Evolutionary conservation across 1,284 basidiomycete genomes (phyloP).

Genomic region (Cutaneotrichosporon arboriforme): DNA sequence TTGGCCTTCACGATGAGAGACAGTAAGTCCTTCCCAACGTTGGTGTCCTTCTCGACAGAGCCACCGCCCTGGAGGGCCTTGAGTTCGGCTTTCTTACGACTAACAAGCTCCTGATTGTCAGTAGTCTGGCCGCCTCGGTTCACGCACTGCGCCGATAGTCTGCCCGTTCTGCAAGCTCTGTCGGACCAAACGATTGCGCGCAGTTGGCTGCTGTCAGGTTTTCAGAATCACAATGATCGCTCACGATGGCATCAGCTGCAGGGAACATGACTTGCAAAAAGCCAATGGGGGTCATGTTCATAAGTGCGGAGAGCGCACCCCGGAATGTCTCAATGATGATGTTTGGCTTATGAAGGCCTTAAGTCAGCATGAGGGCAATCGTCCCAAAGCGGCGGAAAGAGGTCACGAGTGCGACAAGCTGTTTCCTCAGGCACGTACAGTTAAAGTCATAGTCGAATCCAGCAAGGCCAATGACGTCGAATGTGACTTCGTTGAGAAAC

Average conservation of each 20-base stretch:
- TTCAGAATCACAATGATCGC: conserved; percentile 6
- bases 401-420: too few relatives aligned
- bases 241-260: conserved; percentile 45
- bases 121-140: too few relatives aligned
- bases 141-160: too few relatives aligned
- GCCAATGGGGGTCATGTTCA: conserved; percentile 41
- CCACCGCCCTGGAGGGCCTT: conserved; percentile 35
- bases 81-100: not conserved
- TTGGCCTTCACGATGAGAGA: conserved; percentile 57
- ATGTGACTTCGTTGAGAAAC: conserved; percentile 51
- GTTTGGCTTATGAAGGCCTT: conserved; percentile 20
- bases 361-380: too few relatives aligned
- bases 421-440: conserved; percentile 7
- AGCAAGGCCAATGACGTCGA: conserved; percentile 64
- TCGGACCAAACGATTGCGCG: not conserved
- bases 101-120: not conserved
- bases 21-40: conserved; percentile 49
- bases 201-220: conserved; percentile 22
- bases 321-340: conserved; percentile 47
- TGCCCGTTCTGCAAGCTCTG: too few relatives aligned
- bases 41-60: conserved; percentile 38
- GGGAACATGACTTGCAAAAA: conserved; percentile 51
- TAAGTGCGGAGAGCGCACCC: not conserved
- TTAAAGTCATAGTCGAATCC: conserved; percentile 59
- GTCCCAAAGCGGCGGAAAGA: too few relatives aligned